Evolutionary conservation across 371 early-diverging fungal genomes (phyloP).

Genomic region (Mortierella sp.): DNA sequence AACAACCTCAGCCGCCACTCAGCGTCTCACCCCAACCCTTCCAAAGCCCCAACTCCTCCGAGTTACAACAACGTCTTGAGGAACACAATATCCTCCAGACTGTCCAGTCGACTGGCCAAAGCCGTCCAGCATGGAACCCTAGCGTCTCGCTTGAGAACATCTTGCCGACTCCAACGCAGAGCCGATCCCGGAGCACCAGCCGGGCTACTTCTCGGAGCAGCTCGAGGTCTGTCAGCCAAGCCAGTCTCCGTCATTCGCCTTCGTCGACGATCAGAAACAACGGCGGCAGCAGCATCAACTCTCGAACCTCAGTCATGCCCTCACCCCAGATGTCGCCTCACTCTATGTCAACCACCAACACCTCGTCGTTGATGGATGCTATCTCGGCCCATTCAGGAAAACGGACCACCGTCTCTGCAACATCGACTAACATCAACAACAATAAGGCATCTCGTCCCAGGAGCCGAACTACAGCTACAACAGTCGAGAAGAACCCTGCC

Average conservation of each 20-base stretch:
- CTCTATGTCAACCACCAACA: neutral
- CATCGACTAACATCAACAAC: conserved; percentile 7
- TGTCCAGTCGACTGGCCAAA: neutral
- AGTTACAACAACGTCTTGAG: conserved; percentile 51
- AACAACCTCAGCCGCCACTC: conserved; percentile 7
- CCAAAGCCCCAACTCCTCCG: conserved; percentile 19
- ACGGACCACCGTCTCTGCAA: neutral
- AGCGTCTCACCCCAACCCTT: conserved; percentile 16
- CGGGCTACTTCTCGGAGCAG: conserved; percentile 24
- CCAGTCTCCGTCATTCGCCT: conserved; percentile 17
- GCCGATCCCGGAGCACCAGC: conserved; percentile 31
- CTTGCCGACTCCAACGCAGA: conserved; percentile 6
- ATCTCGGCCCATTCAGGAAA: neutral
- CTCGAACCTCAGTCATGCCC: conserved; percentile 12
- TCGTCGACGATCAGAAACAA: neutral
- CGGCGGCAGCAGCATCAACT: neutral
- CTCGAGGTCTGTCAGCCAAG: conserved; percentile 40
- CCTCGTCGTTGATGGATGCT: conserved; percentile 4
- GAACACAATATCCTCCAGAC: conserved; percentile 38
- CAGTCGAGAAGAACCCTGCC: conserved; percentile 11
- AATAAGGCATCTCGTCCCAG: conserved; percentile 14
- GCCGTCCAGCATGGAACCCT: conserved; percentile 48
- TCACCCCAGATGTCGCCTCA: conserved; percentile 24
- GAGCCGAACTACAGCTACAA: conserved; percentile 15
- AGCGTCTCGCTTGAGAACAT: conserved; percentile 34